Evolutionary conservation across 768 basidiomycete genomes (phyloP), one percentile per base, ranked within the genome.

Genomic region (Cyclocybe aegerita): DNA sequence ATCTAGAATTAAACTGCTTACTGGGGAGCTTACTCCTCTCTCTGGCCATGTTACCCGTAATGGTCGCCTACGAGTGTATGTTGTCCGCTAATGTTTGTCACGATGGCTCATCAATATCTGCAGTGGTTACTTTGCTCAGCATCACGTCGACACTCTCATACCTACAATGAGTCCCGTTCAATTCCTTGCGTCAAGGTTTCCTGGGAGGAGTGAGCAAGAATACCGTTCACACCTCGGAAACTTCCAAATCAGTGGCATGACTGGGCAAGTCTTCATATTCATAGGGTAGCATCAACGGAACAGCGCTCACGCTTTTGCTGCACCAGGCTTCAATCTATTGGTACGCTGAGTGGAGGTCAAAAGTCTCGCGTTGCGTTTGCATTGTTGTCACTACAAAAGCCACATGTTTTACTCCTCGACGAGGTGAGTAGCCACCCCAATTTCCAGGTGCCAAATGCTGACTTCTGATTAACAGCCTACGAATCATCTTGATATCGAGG

Each of bases 161-260:
- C 85, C 93, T 1, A 77, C 77, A 3, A 80, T 97, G 82, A 86
- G 85, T n/a, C 91, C 96, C 0, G 97, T 98, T 8, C 88, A 91
- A 60, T 98, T 97, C 74, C 74, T 99, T 30, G 92, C 93, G 10
- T 83, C 85, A 16, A 90, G 82, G 61, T 98, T 90, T 76, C 97
- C 97, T 1, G 96, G 97, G 0, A 88, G 87, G 70, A 92, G 81
- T 5, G 97, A 98, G 69, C 96, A 98, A 67, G 97, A 98, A 66
- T 98, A 98, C 66, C 81, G 97, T 54, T 68, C 71, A n/a, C 97
- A 98, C 71, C 77, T 99, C 9, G 97, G 96, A 5, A 93, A 95
- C 51, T 97, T 98, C 74, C 95, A 97, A 60, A 96, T 98, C 60
- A 97, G 91, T 53, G 93, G 94, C 38, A 86, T 96, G 83, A 96